Base-by-base conservation (phyloP, 805 yeast genomes). In the Ogataea paradorogensis region DNA sequence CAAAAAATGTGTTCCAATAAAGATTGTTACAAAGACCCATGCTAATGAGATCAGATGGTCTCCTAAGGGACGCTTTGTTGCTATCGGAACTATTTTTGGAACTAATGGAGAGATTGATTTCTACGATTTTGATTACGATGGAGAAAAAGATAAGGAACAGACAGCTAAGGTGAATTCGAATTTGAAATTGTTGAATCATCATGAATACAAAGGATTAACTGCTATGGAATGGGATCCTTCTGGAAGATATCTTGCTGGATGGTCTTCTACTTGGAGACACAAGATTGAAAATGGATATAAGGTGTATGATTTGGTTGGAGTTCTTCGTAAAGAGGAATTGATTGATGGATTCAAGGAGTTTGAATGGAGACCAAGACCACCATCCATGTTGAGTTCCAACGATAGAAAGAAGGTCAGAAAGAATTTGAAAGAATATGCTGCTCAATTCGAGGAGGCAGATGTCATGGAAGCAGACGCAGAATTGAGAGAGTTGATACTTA, bases 291-390 rank as follows among this genome's bases (percentile, higher is more conserved):
- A 90, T 56, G 99, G 99, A 48, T 93, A 81, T 77, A 86, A 79
- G 63, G 67, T 93, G 49, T 90, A 73, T 68, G 95, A 89, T 62
- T 74, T 86, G 63, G 82, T 84, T 35, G 99, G 99, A 57, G 73
- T 71, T 51, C 51, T 80, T 50, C 63, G 87, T 45, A 80, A 82
- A 52, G 93, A 85, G 54, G 95, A 90, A 58, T 64, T 74, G 16
- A 64, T 86, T 46, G 93, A 86, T 55, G 84, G 82, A 40, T 88
- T 93, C 77, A 85, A 81, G 67, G 90, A 85, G 47, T 86, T 91
- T 57, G 71, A 78, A 47, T 93, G 99, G 99, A 85, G 99, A 73
- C 98, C 98, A 57, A 82, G 99, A 70, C 99, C 99, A 36, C 78
- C 76, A 14, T 74, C 89, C 2, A 65, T 82, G 50, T 77, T 93